phyloP scores from a whole-genome alignment of 441 rosid species.

The Gossypium davidsonii region DNA sequence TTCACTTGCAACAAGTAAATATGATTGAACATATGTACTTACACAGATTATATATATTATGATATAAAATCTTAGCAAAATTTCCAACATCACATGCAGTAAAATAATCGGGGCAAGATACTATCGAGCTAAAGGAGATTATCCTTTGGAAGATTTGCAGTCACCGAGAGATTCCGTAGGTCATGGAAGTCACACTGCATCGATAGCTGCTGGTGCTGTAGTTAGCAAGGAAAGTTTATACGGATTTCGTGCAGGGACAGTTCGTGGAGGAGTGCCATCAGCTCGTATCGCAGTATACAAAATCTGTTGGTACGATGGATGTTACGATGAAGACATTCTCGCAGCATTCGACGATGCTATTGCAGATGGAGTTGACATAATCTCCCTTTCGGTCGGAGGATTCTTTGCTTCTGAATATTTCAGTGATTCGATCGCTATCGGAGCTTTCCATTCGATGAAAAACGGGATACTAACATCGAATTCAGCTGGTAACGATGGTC shows the following conservation, averaged over 20 bases:
- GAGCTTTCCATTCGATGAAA: constrained; percentile 30
- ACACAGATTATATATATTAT: too few relatives aligned
- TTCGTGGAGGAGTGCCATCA: constrained; percentile 25
- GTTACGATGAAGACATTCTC: constrained; percentile 10
- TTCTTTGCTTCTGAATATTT: neutral
- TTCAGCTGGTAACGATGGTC: neutral
- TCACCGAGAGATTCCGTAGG: neutral
- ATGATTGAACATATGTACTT: neutral
- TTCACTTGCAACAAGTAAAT: constrained; percentile 28
- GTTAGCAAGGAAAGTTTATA: constrained; percentile 7
- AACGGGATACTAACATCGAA: constrained; percentile 24
- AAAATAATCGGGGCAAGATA: constrained; percentile 6
- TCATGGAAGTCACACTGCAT: constrained; percentile 1
- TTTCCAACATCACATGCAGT: neutral
- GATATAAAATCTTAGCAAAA: neutral
- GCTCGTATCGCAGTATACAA: constrained; percentile 25
- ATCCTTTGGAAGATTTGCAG: neutral
- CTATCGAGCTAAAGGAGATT: neutral
- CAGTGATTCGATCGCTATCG: constrained; percentile 15
- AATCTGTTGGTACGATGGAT: constrained; percentile 12
- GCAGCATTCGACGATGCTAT: constrained; percentile 36
- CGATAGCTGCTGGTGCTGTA: neutral
- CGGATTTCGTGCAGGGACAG: constrained; percentile 20
- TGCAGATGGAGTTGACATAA: constrained; percentile 34
- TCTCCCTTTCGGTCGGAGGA: constrained; percentile 20